Conservation (phyloP, 257 asterid species). For the Jasminum sambac region DNA sequence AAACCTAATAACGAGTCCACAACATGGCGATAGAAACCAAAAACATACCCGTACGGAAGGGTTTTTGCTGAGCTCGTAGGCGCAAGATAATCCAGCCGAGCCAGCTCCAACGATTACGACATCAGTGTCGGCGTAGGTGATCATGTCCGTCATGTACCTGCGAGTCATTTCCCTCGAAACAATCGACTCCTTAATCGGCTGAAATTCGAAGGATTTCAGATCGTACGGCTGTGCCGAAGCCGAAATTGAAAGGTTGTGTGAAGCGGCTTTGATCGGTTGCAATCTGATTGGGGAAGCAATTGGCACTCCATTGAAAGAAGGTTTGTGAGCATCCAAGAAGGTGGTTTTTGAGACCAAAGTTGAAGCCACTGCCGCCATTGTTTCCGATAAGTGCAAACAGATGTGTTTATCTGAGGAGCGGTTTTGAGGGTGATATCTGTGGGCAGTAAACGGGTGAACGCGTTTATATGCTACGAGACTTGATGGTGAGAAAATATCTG, state of each 20-base stretch:
- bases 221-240: constrained; percentile 40
- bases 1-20: not conserved
- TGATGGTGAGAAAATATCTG: constrained; percentile 18
- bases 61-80: constrained; percentile 59
- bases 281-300: constrained; percentile 19
- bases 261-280: constrained; percentile 27
- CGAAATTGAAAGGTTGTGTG: constrained; percentile 34
- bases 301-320: constrained; percentile 40
- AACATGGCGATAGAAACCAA: no score
- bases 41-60: constrained; percentile 42
- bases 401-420: no score
- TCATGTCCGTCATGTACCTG: constrained; percentile 62
- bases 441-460: not conserved
- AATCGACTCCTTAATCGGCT: constrained; percentile 59
- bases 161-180: constrained; percentile 58
- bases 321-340: constrained; percentile 36
- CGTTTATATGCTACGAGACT: not conserved
- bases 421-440: not conserved
- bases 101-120: constrained; percentile 63
- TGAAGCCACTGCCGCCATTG: constrained; percentile 52
- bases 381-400: not conserved
- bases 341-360: constrained; percentile 36
- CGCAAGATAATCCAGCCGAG: constrained; percentile 63
- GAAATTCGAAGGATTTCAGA: constrained; percentile 37
- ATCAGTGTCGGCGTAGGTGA: constrained; percentile 60